Evolutionary conservation across 306 rosid genomes (phyloP), one percentile per base, ranked within the genome.

Genomic region (Quercus bicolor): DNA sequence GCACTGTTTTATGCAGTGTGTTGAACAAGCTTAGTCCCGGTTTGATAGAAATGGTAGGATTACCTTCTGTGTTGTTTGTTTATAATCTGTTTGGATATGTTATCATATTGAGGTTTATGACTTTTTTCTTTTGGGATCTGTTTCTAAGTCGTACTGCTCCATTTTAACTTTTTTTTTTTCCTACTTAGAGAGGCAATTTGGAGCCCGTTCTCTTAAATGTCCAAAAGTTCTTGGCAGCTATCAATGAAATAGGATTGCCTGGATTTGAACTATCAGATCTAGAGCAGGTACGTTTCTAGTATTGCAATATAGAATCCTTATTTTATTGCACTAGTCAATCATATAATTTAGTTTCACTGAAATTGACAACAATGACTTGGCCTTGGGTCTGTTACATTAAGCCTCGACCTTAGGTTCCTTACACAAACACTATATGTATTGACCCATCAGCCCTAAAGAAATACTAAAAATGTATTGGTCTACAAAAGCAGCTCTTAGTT

Each of bases 191-290:
- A 83, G 78, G 87, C 43, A 77, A 75, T 75, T 86, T 84, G 16
- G 86, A 83, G 80, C 85, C 81, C 5, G 79, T 45, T 73, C 53
- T 34, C 73, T 26, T 79, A 57, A 83, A 84, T 69, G 83, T 91
- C 18, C 78, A 83, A 85, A 90, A 84, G 86, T 92, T 95, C 88
- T 84, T 95, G 81, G 84, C 74, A 57, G 94, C 92, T 48, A 70
- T 95, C 87, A 84, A 92, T 87, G 96, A 90, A 78, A 66, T 95
- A 84, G 98, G 96, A 78, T 83, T 95, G 81, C 86, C 96, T 31
- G 86, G 93, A 74, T 91, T 95, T 87, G 90, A 91, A 80, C 75
- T 84, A 77, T 85, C 89, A 73, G 94, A 85, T 84, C 86, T 95
- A 24, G 91, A 92, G 85, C 90, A 92, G 98, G 98, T 95, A 90